A percentile compares a stretch with the other conserved stretches of the same genome.
These are phyloP conservation scores for Colletotrichum sp. DNA, from an alignment of 2,329 filamentous ascomycete species.

Conservation along the genomic window DNA sequence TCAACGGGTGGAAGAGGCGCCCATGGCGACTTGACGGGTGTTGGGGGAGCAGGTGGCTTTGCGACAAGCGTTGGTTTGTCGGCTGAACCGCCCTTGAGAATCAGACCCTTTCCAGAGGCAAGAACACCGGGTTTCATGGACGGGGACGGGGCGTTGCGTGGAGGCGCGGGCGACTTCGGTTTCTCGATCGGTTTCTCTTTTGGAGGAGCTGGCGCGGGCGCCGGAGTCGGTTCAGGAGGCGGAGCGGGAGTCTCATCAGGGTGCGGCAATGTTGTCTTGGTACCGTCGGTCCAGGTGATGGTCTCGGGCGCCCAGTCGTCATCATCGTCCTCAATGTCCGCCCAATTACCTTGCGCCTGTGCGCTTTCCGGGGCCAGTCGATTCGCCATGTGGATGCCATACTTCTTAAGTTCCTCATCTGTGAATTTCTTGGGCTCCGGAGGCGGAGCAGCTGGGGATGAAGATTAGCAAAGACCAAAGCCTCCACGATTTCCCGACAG, in stretches of 20 bases:
- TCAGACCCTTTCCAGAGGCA: constrained; percentile 63
- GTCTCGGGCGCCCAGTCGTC: constrained; percentile 87
- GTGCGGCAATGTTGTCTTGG: constrained; percentile 77
- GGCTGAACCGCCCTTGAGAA: constrained; percentile 67
- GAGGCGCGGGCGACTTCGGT: constrained; percentile 46
- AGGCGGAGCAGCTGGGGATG: constrained; percentile 58
- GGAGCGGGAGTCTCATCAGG: constrained; percentile 53
- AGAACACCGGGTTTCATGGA: constrained; percentile 50
- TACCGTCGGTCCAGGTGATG: constrained; percentile 88
- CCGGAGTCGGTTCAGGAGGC: constrained; percentile 28
- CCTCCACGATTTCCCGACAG: background rate
- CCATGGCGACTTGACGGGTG: constrained; percentile 90
- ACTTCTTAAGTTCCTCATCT: constrained; percentile 86
- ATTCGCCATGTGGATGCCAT: constrained; percentile 84
- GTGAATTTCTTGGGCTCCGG: constrained; percentile 83
- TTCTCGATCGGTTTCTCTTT: constrained; percentile 43
- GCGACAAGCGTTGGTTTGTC: constrained; percentile 77
- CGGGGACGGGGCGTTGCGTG: constrained; percentile 39
- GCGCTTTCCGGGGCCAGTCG: constrained; percentile 78
- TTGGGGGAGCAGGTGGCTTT: constrained; percentile 70
- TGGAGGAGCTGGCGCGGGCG: constrained; percentile 29
- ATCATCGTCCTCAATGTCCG: constrained; percentile 87
- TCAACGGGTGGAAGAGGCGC: constrained; percentile 85
- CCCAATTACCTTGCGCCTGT: constrained; percentile 83
- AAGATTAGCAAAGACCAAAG: constrained; percentile 26